Base-by-base conservation (phyloP, 305 asterid genomes). In the Euphrasia arctica region DNA sequence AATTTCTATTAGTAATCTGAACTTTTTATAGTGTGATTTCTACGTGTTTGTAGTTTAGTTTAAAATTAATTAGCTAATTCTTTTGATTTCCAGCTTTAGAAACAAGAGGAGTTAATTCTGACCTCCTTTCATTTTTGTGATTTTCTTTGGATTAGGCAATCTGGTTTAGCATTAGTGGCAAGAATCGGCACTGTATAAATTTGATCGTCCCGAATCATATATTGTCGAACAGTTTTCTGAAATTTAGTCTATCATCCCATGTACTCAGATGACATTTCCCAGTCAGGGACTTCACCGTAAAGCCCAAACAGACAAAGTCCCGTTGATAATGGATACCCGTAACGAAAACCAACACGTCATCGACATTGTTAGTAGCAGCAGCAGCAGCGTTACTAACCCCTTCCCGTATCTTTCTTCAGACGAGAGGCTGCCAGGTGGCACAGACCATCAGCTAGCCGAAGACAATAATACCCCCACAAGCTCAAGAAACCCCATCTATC, bases 261-360 rank as follows among this genome's bases (percentile, higher is more conserved):
- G 90, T 71, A 62, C 67, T 74, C 65, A 73, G 78, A 80, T 86
- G 95, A 89, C 85, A 70, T 70, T 79, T 71, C 80, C 84, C 65
- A 67, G 74, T 25, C 72, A 78, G 73, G 95, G 95, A 70, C 87
- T 79, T 71, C 94, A 84, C 71, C 77, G 82, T 85, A 85, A 86
- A 83, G 78, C 71, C 74, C 89, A 74, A 70, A 59, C 78, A 64
- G 77, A 63, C 84, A 79, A 85, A 79, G 63, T 80, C 66, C 79
- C 85, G 27, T 72, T 77, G 68, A 68, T 80, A 74, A 91, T 90
- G 97, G 97, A 88, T 75, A 77, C 68, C 60, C 75, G 47, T 60
- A 68, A 57, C 65, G 81, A 42, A 54, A 69, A 48, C 51, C 87
- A 83, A 47, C 96, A 86, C 58, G 76, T 88, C 29, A 82, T 93